phyloP scores from a whole-genome alignment of 2,329 filamentous ascomycete species.

The Trichoderma polysporum region DNA sequence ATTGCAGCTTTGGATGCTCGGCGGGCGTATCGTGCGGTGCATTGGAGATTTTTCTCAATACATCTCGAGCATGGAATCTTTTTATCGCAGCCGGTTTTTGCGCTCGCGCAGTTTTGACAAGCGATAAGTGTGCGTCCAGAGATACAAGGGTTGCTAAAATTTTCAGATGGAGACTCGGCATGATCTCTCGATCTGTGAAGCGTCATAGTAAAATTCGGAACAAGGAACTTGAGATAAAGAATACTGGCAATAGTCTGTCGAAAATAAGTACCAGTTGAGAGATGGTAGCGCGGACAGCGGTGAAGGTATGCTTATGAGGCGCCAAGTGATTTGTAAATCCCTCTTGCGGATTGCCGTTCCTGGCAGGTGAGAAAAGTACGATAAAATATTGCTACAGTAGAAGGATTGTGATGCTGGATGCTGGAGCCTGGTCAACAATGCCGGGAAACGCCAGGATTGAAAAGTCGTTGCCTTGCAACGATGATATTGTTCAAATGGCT shows the following conservation, averaged over 20 bases:
- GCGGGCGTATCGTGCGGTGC: conserved; percentile 49
- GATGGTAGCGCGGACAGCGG: not conserved
- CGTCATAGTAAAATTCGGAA: not conserved
- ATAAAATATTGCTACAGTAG: not conserved
- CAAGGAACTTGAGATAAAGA: not conserved
- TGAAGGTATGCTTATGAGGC: not conserved
- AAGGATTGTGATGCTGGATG: not conserved
- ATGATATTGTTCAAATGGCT: not conserved
- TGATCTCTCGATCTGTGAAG: not conserved
- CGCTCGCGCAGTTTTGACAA: conserved; percentile 41
- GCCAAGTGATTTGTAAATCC: not conserved
- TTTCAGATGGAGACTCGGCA: not conserved
- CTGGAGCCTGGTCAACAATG: not conserved
- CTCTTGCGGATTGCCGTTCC: not conserved
- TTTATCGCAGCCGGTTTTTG: conserved; percentile 42
- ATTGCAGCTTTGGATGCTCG: conserved; percentile 50
- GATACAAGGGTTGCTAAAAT: not conserved
- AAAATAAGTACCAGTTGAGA: not conserved
- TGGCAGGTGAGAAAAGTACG: not conserved
- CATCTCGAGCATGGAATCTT: conserved; percentile 40
- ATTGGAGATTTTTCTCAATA: conserved; percentile 36
- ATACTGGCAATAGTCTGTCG: not conserved
- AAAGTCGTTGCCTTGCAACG: not conserved
- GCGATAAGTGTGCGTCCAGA: conserved; percentile 41
- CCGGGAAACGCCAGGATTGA: not conserved